Percentiles rank a stretch among this genome's conserved stretches.
Evolutionary conservation across 805 yeast species (phyloP).

Genomic region (Candida khao-thaluensis): DNA sequence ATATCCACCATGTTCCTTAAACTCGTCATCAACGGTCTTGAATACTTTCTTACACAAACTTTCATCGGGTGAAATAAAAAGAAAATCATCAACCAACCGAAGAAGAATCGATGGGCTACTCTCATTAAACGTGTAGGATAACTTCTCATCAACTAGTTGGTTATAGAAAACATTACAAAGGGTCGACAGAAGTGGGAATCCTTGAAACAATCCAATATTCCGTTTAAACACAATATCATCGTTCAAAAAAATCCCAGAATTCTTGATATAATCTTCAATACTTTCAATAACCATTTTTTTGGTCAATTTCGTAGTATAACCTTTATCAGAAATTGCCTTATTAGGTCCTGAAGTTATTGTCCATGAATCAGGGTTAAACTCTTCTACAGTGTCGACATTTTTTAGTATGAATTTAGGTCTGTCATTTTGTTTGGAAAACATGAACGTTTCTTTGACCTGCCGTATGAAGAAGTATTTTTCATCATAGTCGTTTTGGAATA

Average conservation of each 20-base stretch:
- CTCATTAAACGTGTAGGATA: conserved; percentile 16
- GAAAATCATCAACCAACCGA: conserved; percentile 82
- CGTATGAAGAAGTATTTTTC: conserved; percentile 22
- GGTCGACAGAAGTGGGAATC: conserved; percentile 70
- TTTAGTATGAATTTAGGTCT: conserved; percentile 11
- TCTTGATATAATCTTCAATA: conserved; percentile 52
- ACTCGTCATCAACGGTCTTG: conserved; percentile 16
- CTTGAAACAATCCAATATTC: conserved; percentile 77
- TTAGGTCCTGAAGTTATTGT: background rate
- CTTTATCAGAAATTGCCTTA: conserved; percentile 18
- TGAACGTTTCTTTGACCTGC: conserved; percentile 16
- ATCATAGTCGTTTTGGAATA: conserved; percentile 24
- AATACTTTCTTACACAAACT: conserved; percentile 20
- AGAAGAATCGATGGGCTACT: conserved; percentile 33
- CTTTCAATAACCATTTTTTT: conserved; percentile 46
- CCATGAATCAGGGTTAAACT: conserved; percentile 9
- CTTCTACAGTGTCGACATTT: conserved; percentile 16
- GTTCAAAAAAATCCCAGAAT: conserved; percentile 45
- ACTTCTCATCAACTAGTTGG: conserved; percentile 46
- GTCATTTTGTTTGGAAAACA: conserved; percentile 9
- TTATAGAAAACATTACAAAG: conserved; percentile 76
- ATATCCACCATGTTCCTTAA: conserved; percentile 34
- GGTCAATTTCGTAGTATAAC: conserved; percentile 33
- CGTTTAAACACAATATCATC: conserved; percentile 40
- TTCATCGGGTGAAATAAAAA: conserved; percentile 55